Evolutionary conservation across 306 rosid genomes (phyloP).

Genomic region (Glycine tomentella): DNA sequence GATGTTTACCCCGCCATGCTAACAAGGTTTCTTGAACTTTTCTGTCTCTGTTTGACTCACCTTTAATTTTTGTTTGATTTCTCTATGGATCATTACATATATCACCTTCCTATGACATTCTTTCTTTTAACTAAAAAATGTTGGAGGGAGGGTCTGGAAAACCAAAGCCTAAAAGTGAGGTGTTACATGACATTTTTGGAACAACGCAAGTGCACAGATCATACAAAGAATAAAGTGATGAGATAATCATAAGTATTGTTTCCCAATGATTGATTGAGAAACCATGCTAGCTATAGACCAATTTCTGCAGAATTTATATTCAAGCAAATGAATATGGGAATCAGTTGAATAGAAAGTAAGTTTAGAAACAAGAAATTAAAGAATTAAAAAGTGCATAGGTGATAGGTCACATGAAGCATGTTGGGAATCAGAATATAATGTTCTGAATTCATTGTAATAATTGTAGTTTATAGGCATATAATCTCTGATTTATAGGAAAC

Average conservation of each 20-base stretch:
- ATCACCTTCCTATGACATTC: conserved; percentile 15
- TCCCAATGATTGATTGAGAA: background rate
- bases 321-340: background rate
- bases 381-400: too few species aligned
- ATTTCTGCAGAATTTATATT: too few species aligned
- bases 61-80: conserved; percentile 4
- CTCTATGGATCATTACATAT: conserved; percentile 8
- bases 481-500: too few species aligned
- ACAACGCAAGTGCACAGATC: background rate
- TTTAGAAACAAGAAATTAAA: too few species aligned
- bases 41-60: conserved; percentile 33
- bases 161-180: background rate
- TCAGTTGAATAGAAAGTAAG: background rate
- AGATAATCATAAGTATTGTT: background rate
- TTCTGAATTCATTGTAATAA: too few species aligned
- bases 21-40: conserved; percentile 71
- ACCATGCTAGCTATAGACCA: too few species aligned
- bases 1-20: conserved; percentile 80
- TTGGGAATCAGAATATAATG: too few species aligned
- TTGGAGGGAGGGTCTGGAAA: background rate
- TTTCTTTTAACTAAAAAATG: background rate
- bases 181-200: background rate
- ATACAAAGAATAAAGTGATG: background rate
- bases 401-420: too few species aligned
- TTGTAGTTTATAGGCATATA: too few species aligned